phyloP scores from a whole-genome alignment of 2,329 filamentous ascomycete species.

The Trichoderma sp. region DNA sequence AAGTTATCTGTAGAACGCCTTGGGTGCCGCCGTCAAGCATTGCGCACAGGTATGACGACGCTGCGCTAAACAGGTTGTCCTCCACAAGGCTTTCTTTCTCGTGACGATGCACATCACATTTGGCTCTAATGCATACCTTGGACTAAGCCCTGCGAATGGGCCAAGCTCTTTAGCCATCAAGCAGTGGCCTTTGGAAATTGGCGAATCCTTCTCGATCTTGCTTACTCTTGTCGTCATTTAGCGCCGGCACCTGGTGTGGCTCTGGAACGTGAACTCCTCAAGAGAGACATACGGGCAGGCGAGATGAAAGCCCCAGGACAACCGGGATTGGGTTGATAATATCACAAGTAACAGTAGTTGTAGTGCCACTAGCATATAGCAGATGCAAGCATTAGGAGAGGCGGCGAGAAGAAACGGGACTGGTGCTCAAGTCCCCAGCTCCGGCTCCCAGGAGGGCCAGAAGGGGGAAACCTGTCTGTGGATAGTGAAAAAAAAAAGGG shows the following conservation, averaged over 20 bases:
- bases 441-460: neutral
- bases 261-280: conserved; percentile 12
- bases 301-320: conserved; percentile 14
- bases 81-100: conserved; percentile 2
- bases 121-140: neutral
- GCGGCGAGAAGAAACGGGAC: neutral
- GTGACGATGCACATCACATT: conserved; percentile 17
- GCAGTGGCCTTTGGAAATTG: neutral
- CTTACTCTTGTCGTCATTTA: conserved; percentile 23
- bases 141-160: conserved; percentile 2
- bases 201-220: conserved; percentile 25
- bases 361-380: neutral
- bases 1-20: neutral
- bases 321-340: neutral
- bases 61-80: neutral
- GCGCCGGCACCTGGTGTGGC: conserved; percentile 21
- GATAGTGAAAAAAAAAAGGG: conserved; percentile 7
- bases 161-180: neutral
- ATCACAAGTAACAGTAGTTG: neutral
- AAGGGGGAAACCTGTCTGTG: neutral
- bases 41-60: neutral
- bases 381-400: conserved; percentile 3
- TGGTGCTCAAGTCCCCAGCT: neutral
- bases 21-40: neutral
- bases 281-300: neutral